Evolutionary conservation across 2,329 filamentous ascomycete genomes (phyloP), one percentile per base, ranked within the genome.

Genomic region (Phialophora macrospora): DNA sequence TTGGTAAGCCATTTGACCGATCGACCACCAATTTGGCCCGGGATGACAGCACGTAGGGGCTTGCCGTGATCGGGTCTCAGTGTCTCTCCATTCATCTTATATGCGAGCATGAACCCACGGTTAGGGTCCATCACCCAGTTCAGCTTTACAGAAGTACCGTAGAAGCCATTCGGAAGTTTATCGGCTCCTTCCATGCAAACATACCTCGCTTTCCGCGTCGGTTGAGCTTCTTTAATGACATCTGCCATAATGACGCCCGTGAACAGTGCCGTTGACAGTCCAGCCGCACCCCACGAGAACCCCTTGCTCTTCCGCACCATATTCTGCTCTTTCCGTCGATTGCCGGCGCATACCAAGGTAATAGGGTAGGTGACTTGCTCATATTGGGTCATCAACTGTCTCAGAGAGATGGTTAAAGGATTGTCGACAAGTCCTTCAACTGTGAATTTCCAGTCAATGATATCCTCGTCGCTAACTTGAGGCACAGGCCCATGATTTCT

Each of bases 101-200:
- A 89, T 2, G 93, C 91, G 12, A 97, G 82, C 87, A 97, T 89
- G 74, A 97, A 90, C 6, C 92, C 92, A 60, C 87, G 85, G 70
- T 94, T 92, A 0, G 87, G 85, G 75, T 97, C 92, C 85, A 93
- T 87, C 11, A 87, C 92, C 91, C 92, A 96, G 73, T 91, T 93
- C 56, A 97, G 81, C 76, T 94, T 96, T 60, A 96, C 84, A 0
- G 90, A 94, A 0, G 93, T 97, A 8, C 91, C 93, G 73, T 97
- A 97, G 75, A 88, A 88, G 1, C 93, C 92, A 73, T 97, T 97
- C 0, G 93, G 93, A 54, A 96, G 78, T 74, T 90, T 90, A 76
- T 97, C 93, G 1, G 92, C 92, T 14, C 93, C 93, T 76, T 96
- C 92, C 83, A 97, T 95, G 77, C 91, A 96, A 26, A 97, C 88